Evolutionary conservation across 176 grass and related monocot species (phyloP).

Genomic region (Otatea glauca): DNA sequence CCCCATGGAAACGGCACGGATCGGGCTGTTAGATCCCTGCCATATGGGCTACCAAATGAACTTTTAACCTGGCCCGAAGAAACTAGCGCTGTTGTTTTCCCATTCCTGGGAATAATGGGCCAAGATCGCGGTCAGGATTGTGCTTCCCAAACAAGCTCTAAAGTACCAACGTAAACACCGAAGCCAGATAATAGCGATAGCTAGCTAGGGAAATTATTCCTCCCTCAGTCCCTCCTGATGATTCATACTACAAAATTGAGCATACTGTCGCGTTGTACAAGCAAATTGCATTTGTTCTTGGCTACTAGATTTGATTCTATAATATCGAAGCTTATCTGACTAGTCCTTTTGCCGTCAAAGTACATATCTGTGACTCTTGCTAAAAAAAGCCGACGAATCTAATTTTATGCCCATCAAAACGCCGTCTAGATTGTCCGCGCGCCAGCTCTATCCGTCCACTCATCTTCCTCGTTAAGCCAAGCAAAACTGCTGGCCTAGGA

Average conservation of each 20-base stretch:
- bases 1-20: too few relatives aligned
- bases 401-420: neutral
- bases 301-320: neutral
- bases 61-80: too few relatives aligned
- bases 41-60: too few relatives aligned
- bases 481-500: conserved; percentile 18
- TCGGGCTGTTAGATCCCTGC: too few relatives aligned
- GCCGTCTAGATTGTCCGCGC: neutral
- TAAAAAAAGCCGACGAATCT: neutral
- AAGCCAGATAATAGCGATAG: neutral
- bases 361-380: neutral
- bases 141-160: too few relatives aligned
- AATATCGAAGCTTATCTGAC: neutral
- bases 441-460: neutral
- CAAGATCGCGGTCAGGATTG: too few relatives aligned
- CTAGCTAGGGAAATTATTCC: neutral
- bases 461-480: neutral
- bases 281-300: neutral
- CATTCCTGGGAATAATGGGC: too few relatives aligned
- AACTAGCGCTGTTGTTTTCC: too few relatives aligned
- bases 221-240: neutral
- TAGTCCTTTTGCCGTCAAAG: neutral
- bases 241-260: neutral
- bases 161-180: too few relatives aligned
- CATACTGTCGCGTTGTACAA: neutral